phyloP scores from a whole-genome alignment of 1,284 basidiomycete species.

The Ceratobasidium sp. region DNA sequence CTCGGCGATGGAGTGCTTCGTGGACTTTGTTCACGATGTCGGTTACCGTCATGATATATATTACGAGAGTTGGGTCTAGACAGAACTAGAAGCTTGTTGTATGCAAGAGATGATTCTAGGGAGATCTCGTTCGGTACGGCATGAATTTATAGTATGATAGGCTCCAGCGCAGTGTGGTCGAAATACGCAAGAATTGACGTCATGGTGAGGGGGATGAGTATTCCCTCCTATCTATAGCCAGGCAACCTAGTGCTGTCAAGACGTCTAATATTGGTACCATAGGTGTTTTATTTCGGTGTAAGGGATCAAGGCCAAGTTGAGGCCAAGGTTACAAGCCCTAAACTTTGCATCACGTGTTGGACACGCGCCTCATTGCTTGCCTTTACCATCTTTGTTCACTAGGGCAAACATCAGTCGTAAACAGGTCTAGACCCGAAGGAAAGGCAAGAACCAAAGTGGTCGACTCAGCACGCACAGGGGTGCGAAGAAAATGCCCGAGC shows the following conservation, averaged over 20 bases:
- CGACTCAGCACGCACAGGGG: constrained; percentile 12
- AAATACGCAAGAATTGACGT: constrained; percentile 26
- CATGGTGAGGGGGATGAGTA: neutral
- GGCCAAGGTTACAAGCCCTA: neutral
- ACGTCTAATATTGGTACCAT: neutral
- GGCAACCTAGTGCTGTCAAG: neutral
- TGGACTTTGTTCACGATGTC: constrained; percentile 25
- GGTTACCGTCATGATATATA: neutral
- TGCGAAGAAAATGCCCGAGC: constrained; percentile 45
- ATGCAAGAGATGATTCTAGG: no score
- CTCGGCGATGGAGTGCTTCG: neutral
- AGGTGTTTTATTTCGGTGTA: neutral
- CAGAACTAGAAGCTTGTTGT: no score
- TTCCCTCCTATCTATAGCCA: neutral
- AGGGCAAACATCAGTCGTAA: neutral
- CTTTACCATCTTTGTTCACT: neutral
- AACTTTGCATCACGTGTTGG: neutral
- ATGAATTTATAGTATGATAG: no score
- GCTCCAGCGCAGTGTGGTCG: no score
- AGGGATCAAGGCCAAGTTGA: neutral
- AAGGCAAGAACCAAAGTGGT: neutral
- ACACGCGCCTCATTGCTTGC: neutral
- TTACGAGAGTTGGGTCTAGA: no score
- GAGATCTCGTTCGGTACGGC: no score
- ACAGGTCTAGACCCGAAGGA: neutral